These are phyloP conservation scores for Sclerotinia sclerotiorum DNA, from an alignment of 2,329 filamentous ascomycete genomes.

Conservation along the genomic window DNA sequence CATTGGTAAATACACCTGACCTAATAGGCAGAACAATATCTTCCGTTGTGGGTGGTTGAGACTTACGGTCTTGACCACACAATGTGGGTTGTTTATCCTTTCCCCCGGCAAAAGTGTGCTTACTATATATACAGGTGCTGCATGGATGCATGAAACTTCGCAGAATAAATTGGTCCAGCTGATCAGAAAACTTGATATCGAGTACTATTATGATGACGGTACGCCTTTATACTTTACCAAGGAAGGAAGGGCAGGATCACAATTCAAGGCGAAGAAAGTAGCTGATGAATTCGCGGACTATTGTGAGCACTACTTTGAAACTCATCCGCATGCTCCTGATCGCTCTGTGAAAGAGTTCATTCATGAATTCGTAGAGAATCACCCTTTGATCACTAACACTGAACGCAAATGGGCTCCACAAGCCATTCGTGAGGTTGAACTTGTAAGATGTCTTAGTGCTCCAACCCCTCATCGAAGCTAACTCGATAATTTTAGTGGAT, in stretches of 20 bases:
- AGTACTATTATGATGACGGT: conserved; percentile 49
- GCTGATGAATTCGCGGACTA: conserved; percentile 48
- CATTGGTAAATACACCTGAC: conserved; percentile 44
- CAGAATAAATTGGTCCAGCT: conserved; percentile 47
- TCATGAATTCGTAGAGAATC: conserved; percentile 44
- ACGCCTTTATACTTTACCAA: conserved; percentile 45
- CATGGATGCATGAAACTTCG: conserved; percentile 49
- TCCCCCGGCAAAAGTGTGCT: conserved; percentile 33
- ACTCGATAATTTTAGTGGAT: conserved; percentile 40
- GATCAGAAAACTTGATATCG: conserved; percentile 45
- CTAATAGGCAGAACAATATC: conserved; percentile 34
- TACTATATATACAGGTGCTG: conserved; percentile 42
- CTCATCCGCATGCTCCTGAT: conserved; percentile 45
- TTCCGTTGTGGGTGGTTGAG: conserved; percentile 39
- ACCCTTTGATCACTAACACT: conserved; percentile 45
- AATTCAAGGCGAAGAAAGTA: conserved; percentile 49
- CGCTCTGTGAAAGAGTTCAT: conserved; percentile 44
- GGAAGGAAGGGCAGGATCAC: conserved; percentile 45
- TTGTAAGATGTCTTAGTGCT: conserved; percentile 27
- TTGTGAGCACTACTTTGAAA: conserved; percentile 45
- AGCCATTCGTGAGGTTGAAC: conserved; percentile 46
- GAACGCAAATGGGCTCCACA: conserved; percentile 48
- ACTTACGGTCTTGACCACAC: conserved; percentile 34
- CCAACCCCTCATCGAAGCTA: background rate
- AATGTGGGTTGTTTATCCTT: conserved; percentile 39